Evolutionary conservation across 2,329 filamentous ascomycete genomes (phyloP), one percentile per base, ranked within the genome.

Genomic region (Rutstroemia sp.): DNA sequence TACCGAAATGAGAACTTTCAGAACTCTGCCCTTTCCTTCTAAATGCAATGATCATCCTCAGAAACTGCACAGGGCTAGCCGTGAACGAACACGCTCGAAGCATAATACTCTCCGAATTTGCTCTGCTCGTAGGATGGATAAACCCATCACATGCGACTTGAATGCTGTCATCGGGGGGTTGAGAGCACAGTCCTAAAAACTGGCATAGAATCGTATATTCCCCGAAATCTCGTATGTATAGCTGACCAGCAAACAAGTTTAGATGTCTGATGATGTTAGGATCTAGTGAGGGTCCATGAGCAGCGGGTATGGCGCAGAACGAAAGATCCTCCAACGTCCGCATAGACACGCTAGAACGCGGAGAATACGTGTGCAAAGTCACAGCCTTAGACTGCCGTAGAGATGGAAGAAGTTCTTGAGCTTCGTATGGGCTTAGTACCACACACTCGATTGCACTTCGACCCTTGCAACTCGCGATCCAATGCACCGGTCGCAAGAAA

Each of bases 231-330:
- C 66, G 68, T 8, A 89, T 72, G 61, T 89, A 89, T 0, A 89
- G 73, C 55, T 87, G 83, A 0, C 86, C 87, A 0, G 87, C 74
- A 55, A 90, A 89, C 0, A 89, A 69, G 44, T 86, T 85, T 0
- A 89, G 73, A 56, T 80, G 73, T 0, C 73, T 69, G 0, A 71
- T 66, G n/a, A 0, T 52, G n/a, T 0, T 14, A 27, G 62, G 66
- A 12, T 61, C 64, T 4, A 67, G 54, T 6, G 47, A 58, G 17
- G 63, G 59, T 0, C 2, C 7, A 2, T 60, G 57, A 0, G 66
- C 38, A 1, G 46, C 38, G 0, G 74, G 73, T 1, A 76, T 55
- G 1, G 68, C 72, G 62, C 73, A 78, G 1, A 82, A 69, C 1
- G 68, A 57, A 0, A 85, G 68, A 0, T 64, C 50, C 47, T 84